Percentiles rank a stretch among this genome's conserved stretches.
phyloP scores from a whole-genome alignment of 305 asterid species.

The Fraxinus albicans region DNA sequence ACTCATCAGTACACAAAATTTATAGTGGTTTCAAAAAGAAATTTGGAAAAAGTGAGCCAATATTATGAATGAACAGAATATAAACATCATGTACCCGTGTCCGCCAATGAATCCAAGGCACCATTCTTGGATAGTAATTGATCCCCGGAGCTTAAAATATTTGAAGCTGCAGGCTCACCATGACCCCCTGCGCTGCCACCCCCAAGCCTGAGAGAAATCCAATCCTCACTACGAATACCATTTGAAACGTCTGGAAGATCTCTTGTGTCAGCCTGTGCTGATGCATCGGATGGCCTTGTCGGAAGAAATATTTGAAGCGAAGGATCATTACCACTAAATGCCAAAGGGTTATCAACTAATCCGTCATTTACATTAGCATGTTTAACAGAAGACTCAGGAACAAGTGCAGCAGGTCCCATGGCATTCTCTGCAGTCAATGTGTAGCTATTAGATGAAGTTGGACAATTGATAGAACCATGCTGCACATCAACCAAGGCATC shows the following conservation, averaged over 20 bases:
- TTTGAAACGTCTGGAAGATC: slow-evolving; percentile 62
- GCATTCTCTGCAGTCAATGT: slow-evolving; percentile 49
- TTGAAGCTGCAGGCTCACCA: slow-evolving; percentile 44
- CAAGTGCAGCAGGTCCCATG: slow-evolving; percentile 53
- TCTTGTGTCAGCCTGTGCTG: slow-evolving; percentile 54
- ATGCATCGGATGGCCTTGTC: slow-evolving; percentile 66
- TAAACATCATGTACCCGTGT: slow-evolving; percentile 48
- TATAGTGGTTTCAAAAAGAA: not conserved
- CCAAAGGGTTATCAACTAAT: slow-evolving; percentile 72
- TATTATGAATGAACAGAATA: not conserved
- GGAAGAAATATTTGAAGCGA: slow-evolving; percentile 94
- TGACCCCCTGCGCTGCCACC: slow-evolving; percentile 51
- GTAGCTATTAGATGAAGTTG: slow-evolving; percentile 52
- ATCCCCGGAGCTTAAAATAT: slow-evolving; percentile 52
- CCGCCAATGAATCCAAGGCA: slow-evolving; percentile 55
- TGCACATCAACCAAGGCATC: slow-evolving; percentile 64
- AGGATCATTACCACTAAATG: slow-evolving; percentile 68
- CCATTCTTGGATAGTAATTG: slow-evolving; percentile 48
- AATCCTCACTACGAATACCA: slow-evolving; percentile 70
- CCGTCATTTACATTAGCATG: slow-evolving; percentile 51
- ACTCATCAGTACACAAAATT: not conserved
- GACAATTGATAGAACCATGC: slow-evolving; percentile 56
- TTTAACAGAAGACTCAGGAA: slow-evolving; percentile 45
- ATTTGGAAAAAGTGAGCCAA: not conserved
- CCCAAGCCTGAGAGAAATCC: slow-evolving; percentile 90